Conservation (phyloP, 1,284 basidiomycete genomes). For the Puccinia hordei region DNA sequence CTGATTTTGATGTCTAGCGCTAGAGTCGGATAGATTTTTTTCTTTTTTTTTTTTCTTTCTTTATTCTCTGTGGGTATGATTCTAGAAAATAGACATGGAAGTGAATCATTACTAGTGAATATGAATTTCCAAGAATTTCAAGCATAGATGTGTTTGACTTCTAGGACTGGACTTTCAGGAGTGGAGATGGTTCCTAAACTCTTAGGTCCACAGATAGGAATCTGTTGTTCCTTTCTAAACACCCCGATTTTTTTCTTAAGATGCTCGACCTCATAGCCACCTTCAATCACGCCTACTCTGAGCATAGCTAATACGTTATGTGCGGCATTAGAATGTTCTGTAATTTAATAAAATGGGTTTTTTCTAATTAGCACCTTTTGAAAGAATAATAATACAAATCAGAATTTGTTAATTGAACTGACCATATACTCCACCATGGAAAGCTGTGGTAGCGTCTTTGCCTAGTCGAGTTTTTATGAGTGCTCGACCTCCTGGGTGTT, state of each 20-base stretch:
- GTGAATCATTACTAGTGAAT: no score
- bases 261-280: conserved; percentile 63
- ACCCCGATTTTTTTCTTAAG: conserved; percentile 47
- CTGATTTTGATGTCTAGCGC: no score
- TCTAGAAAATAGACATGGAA: no score
- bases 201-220: conserved; percentile 51
- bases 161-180: conserved; percentile 13
- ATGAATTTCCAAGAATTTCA: neutral
- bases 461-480: conserved; percentile 70
- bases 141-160: conserved; percentile 18
- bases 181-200: conserved; percentile 20
- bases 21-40: no score
- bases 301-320: conserved; percentile 85
- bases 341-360: neutral
- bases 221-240: conserved; percentile 38
- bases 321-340: conserved; percentile 92
- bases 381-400: neutral
- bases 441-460: conserved; percentile 83
- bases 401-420: neutral
- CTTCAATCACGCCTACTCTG: conserved; percentile 80
- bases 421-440: conserved; percentile 79
- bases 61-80: no score
- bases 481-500: conserved; percentile 79
- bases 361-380: neutral
- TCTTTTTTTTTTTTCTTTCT: no score